Conservation (phyloP, 2,329 filamentous ascomycete genomes). For the Aureobasidium sp. region DNA sequence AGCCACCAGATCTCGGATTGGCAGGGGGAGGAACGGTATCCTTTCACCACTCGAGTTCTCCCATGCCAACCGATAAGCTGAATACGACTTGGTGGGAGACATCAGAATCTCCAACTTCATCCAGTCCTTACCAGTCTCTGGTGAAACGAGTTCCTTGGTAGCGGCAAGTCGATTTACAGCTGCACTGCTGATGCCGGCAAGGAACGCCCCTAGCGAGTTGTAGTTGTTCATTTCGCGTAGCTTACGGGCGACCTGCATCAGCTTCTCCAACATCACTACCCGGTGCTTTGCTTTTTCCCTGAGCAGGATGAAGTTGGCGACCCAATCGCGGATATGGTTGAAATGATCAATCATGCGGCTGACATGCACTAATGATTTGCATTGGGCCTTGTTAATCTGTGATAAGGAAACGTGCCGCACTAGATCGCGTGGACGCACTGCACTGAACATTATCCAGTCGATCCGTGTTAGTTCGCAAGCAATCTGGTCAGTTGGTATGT, state of each 20-base stretch:
- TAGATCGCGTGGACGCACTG: slow-evolving; percentile 85
- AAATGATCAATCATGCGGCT: slow-evolving; percentile 88
- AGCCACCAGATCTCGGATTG: slow-evolving; percentile 80
- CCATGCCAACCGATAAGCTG: slow-evolving; percentile 94
- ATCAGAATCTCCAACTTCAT: slow-evolving; percentile 85
- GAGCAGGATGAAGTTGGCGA: slow-evolving; percentile 57
- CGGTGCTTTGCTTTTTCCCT: slow-evolving; percentile 95
- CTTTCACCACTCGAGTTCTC: slow-evolving; percentile 85
- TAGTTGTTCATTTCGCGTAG: slow-evolving; percentile 93
- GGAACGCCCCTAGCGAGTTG: slow-evolving; percentile 86
- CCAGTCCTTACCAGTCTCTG: slow-evolving; percentile 72
- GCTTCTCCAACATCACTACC: slow-evolving; percentile 85
- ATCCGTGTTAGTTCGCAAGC: slow-evolving; percentile 90
- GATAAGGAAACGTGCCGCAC: slow-evolving; percentile 78
- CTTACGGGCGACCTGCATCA: slow-evolving; percentile 81
- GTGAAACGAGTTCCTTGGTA: slow-evolving; percentile 68
- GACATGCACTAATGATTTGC: slow-evolving; percentile 72
- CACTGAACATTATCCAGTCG: slow-evolving; percentile 97
- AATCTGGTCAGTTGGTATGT: slow-evolving; percentile 73
- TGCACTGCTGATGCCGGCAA: slow-evolving; percentile 85
- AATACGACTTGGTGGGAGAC: slow-evolving; percentile 86
- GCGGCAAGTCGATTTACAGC: slow-evolving; percentile 76
- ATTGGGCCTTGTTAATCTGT: slow-evolving; percentile 46
- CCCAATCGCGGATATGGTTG: slow-evolving; percentile 52
- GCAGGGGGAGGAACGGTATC: slow-evolving; percentile 88